Percentiles rank a stretch among this genome's conserved stretches.
phyloP scores from a whole-genome alignment of 106 monocot species.

The Dendrobium huoshanense region DNA sequence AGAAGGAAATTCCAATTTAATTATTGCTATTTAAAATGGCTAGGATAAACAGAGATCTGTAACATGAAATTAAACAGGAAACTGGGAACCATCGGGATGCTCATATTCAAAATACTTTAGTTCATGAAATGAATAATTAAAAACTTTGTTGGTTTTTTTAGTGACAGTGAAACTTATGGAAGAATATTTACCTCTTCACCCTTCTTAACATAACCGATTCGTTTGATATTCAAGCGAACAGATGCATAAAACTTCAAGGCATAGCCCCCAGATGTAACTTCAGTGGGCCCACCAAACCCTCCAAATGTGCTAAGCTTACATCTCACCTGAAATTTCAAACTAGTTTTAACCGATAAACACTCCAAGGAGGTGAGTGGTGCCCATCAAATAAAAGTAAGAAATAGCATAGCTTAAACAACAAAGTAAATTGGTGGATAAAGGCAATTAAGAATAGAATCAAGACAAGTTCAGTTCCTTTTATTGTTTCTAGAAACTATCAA shows the following conservation, averaged over 20 bases:
- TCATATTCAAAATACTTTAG: neutral
- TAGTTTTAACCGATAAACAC: no score
- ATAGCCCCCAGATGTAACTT: slow-evolving; percentile 97
- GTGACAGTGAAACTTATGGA: neutral
- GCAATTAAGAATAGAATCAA: neutral
- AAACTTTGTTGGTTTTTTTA: neutral
- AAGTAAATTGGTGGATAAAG: neutral
- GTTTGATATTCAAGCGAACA: slow-evolving; percentile 75
- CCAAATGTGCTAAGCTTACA: slow-evolving; percentile 84
- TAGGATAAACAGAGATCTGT: neutral
- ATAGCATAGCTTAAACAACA: neutral
- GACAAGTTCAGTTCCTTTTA: neutral
- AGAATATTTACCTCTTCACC: slow-evolving; percentile 68
- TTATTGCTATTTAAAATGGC: neutral
- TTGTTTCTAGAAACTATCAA: neutral
- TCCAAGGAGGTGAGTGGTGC: neutral
- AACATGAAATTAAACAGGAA: neutral
- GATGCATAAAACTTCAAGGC: slow-evolving; percentile 98
- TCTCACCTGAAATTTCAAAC: slow-evolving; percentile 48
- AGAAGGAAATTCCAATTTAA: neutral
- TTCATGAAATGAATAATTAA: neutral
- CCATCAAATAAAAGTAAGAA: neutral
- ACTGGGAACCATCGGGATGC: neutral
- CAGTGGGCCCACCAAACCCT: slow-evolving; percentile 81
- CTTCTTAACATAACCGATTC: slow-evolving; percentile 80